phyloP scores from a whole-genome alignment of 139 green algal genomes.

The Mesotaenium endlicherianum region DNA sequence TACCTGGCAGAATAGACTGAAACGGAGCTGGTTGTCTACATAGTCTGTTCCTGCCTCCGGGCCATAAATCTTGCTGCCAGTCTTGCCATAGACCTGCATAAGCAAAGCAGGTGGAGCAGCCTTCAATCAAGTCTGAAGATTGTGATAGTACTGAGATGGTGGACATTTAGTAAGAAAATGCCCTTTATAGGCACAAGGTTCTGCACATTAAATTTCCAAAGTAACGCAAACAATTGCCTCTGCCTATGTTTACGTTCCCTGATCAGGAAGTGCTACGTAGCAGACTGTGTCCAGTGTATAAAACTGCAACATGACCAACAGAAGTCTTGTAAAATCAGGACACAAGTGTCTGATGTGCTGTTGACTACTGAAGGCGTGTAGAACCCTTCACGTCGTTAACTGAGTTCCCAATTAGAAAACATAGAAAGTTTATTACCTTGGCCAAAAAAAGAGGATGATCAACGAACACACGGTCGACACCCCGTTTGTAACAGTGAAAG shows the following conservation, averaged over 20 bases:
- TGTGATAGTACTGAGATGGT: too few relatives aligned
- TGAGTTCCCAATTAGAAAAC: too few relatives aligned
- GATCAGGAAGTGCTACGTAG: background rate
- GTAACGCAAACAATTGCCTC: too few relatives aligned
- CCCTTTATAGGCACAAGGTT: too few relatives aligned
- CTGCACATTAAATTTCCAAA: too few relatives aligned
- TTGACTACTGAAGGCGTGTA: too few relatives aligned
- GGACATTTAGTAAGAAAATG: too few relatives aligned
- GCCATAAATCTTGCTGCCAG: constrained; percentile 95
- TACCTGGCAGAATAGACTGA: constrained; percentile 79
- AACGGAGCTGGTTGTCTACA: constrained; percentile 93
- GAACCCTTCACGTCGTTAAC: too few relatives aligned
- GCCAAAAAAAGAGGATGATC: constrained; percentile 93
- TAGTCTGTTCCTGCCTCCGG: constrained; percentile 85
- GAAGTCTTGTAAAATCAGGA: background rate
- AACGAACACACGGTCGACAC: constrained; percentile 95
- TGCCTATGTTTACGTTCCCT: too few relatives aligned
- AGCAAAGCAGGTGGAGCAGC: background rate
- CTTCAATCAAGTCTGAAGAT: too few relatives aligned
- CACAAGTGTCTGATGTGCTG: too few relatives aligned
- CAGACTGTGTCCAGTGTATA: background rate
- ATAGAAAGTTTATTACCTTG: too few relatives aligned
- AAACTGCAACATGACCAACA: background rate
- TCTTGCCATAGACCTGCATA: constrained; percentile 64
- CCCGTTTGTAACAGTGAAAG: constrained; percentile 95